phyloP scores from a whole-genome alignment of 1,284 basidiomycete species.

The Trichosporon ovoides region DNA sequence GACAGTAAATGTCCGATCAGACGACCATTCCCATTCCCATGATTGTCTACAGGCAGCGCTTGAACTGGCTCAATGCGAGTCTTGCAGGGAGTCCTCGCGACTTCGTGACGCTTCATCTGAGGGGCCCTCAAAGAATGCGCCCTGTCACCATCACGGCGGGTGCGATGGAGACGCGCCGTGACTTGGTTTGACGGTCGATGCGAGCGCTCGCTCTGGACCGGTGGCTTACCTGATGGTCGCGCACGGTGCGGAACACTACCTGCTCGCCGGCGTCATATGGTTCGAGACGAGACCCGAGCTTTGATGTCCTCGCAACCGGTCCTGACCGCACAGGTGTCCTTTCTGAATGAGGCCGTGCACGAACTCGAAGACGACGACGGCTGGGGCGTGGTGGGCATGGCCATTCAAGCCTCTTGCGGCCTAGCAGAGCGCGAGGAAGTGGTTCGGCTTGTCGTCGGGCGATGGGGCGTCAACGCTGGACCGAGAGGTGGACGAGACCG shows the following conservation, averaged over 20 bases:
- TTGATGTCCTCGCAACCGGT: background rate
- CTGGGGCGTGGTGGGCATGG: slow-evolving; percentile 66
- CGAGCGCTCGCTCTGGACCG: too few relatives aligned
- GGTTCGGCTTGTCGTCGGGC: slow-evolving; percentile 68
- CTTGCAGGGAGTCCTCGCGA: too few relatives aligned
- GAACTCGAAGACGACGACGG: slow-evolving; percentile 71
- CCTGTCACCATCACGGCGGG: too few relatives aligned
- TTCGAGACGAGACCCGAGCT: background rate
- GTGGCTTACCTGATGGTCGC: too few relatives aligned
- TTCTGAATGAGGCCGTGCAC: slow-evolving; percentile 34
- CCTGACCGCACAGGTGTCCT: slow-evolving; percentile 23
- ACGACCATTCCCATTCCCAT: background rate
- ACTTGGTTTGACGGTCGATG: too few relatives aligned
- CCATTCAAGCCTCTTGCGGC: slow-evolving; percentile 73
- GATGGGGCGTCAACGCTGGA: slow-evolving; percentile 56
- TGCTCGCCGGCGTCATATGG: background rate
- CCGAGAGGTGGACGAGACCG: slow-evolving; percentile 29
- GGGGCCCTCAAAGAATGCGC: too few relatives aligned
- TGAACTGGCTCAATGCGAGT: too few relatives aligned
- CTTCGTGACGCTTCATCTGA: too few relatives aligned
- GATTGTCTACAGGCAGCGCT: too few relatives aligned
- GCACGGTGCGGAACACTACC: too few relatives aligned
- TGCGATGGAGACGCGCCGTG: too few relatives aligned
- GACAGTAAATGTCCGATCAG: background rate
- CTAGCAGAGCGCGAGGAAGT: slow-evolving; percentile 75